Conservation (phyloP, 306 rosid species). For the Vachellia pachyceras region DNA sequence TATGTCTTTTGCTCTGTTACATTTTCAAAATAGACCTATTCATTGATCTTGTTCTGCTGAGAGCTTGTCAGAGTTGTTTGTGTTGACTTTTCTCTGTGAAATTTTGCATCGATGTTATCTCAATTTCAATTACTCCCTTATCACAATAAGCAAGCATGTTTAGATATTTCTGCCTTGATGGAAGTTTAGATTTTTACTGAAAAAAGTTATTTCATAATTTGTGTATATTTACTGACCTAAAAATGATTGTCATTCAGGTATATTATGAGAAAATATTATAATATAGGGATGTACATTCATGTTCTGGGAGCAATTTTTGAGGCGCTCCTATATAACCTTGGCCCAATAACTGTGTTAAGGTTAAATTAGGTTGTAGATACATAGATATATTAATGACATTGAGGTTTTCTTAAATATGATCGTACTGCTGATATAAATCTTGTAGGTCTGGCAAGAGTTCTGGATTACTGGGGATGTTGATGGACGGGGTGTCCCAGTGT, state of each 20-base stretch:
- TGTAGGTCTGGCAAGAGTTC: slow-evolving; percentile 97
- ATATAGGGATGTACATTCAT: slow-evolving; percentile 19
- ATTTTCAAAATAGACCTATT: slow-evolving; percentile 7
- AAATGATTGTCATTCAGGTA: slow-evolving; percentile 24
- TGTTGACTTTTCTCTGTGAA: slow-evolving; percentile 14
- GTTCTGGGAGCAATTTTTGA: slow-evolving; percentile 6
- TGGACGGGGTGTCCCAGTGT: slow-evolving; percentile 84
- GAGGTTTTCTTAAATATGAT: slow-evolving; percentile 36
- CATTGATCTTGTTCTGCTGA: slow-evolving; percentile 19
- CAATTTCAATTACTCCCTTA: slow-evolving; percentile 6
- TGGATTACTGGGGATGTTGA: slow-evolving; percentile 98
- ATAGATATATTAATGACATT: not conserved
- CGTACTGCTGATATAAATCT: slow-evolving; percentile 34
- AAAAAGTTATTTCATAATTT: not conserved
- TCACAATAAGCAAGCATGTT: not conserved
- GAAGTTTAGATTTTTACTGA: not conserved
- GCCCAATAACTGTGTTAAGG: slow-evolving; percentile 15
- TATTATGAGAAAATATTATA: not conserved
- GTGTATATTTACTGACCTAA: slow-evolving; percentile 15
- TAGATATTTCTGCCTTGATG: slow-evolving; percentile 6
- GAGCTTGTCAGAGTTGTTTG: slow-evolving; percentile 5
- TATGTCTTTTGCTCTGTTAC: not conserved
- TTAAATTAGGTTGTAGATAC: slow-evolving; percentile 7
- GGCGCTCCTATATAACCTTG: slow-evolving; percentile 26
- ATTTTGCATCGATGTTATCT: slow-evolving; percentile 22